Conservation (phyloP, 2,329 filamentous ascomycete genomes). For the Dactylellina parvicollis region DNA sequence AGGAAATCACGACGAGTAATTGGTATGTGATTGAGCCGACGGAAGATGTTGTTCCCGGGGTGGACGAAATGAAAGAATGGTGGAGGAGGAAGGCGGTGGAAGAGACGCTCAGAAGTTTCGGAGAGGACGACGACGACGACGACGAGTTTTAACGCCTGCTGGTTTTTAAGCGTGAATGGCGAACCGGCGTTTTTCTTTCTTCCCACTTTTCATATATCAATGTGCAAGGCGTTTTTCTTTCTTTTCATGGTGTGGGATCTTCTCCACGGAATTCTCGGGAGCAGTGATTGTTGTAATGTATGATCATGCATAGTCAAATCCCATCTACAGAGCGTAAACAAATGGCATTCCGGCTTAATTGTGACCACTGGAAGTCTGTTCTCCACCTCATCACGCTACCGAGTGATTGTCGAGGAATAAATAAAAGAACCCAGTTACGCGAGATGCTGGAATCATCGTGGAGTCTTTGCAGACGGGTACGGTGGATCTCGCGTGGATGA, state of each 20-base stretch:
- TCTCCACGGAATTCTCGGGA: not conserved
- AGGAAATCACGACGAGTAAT: slow-evolving; percentile 4
- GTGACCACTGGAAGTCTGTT: slow-evolving; percentile 48
- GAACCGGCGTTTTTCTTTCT: not conserved
- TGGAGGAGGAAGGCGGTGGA: slow-evolving; percentile 30
- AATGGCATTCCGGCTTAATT: slow-evolving; percentile 55
- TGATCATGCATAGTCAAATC: slow-evolving; percentile 54
- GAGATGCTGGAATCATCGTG: slow-evolving; percentile 13
- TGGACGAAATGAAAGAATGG: slow-evolving; percentile 38
- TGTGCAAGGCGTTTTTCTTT: slow-evolving; percentile 3
- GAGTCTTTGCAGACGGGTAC: slow-evolving; percentile 6
- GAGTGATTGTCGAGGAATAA: slow-evolving; percentile 13
- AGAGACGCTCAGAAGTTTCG: slow-evolving; percentile 28
- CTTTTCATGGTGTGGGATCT: not conserved
- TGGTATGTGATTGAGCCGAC: slow-evolving; percentile 34
- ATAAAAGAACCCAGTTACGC: slow-evolving; percentile 49
- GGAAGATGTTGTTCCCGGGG: slow-evolving; percentile 19
- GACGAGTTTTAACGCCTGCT: not conserved
- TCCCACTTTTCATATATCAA: too few relatives aligned
- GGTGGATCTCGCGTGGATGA: slow-evolving; percentile 46
- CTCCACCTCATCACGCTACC: slow-evolving; percentile 53
- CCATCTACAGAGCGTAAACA: slow-evolving; percentile 40
- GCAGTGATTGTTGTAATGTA: too few relatives aligned
- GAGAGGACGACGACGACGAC: slow-evolving; percentile 2
- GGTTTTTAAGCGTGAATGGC: slow-evolving; percentile 17